These are phyloP conservation scores for Botrytis tulipae DNA, from an alignment of 2,329 filamentous ascomycete genomes.

Conservation along the genomic window DNA sequence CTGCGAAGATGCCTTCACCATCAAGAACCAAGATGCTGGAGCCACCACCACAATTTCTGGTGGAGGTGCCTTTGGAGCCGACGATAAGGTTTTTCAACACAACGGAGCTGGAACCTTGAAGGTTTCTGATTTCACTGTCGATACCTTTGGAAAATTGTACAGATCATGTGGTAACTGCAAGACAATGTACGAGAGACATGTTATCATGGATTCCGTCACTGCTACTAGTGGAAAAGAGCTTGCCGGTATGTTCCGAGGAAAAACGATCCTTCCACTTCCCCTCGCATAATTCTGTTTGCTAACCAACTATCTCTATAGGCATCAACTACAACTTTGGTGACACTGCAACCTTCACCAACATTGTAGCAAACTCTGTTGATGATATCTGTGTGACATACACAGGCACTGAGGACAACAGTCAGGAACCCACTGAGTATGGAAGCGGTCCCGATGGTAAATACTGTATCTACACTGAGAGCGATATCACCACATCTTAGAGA, in stretches of 20 bases:
- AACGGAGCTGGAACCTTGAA: slow-evolving; percentile 43
- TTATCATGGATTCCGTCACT: slow-evolving; percentile 45
- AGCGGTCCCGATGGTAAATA: slow-evolving; percentile 42
- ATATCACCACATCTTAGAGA: neutral
- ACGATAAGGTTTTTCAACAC: slow-evolving; percentile 44
- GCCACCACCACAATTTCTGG: slow-evolving; percentile 45
- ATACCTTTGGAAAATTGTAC: slow-evolving; percentile 49
- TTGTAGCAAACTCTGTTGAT: slow-evolving; percentile 32
- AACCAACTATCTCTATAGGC: slow-evolving; percentile 42
- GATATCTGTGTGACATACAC: slow-evolving; percentile 36
- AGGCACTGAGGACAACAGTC: slow-evolving; percentile 40
- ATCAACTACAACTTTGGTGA: slow-evolving; percentile 54
- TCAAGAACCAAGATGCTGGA: slow-evolving; percentile 32
- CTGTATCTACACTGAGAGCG: slow-evolving; percentile 32
- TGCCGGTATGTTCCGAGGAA: slow-evolving; percentile 23
- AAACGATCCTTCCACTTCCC: neutral
- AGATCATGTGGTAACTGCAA: slow-evolving; percentile 52
- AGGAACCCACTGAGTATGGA: slow-evolving; percentile 41
- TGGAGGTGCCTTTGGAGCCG: slow-evolving; percentile 45
- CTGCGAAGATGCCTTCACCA: slow-evolving; percentile 33
- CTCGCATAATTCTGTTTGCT: neutral
- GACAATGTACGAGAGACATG: slow-evolving; percentile 31
- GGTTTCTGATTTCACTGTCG: slow-evolving; percentile 43
- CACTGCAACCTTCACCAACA: slow-evolving; percentile 45
- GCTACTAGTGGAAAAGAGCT: slow-evolving; percentile 41